Percentiles rank a stretch among this genome's conserved stretches.
phyloP scores from a whole-genome alignment of 2,329 filamentous ascomycete genomes.

The Aspergillus awamori region DNA sequence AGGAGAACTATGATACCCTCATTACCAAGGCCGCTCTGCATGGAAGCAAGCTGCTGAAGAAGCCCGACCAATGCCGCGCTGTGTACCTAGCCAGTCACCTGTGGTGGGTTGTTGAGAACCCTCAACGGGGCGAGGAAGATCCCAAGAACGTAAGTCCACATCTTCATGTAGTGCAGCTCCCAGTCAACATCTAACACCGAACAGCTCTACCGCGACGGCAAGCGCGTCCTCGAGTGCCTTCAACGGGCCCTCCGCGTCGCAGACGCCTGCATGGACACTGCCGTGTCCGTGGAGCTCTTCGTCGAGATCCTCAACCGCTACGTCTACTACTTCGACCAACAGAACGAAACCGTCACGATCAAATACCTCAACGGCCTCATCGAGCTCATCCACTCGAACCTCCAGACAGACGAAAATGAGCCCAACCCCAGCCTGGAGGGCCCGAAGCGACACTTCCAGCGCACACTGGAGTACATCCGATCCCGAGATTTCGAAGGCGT shows the following conservation, averaged over 20 bases:
- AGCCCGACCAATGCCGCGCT: constrained; percentile 95
- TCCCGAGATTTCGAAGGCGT: constrained; percentile 92
- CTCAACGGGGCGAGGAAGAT: constrained; percentile 76
- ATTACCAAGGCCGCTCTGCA: constrained; percentile 98
- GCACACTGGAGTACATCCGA: constrained; percentile 91
- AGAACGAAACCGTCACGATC: constrained; percentile 96
- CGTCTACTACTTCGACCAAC: constrained; percentile 98
- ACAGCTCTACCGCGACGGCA: constrained; percentile 93
- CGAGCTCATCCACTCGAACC: constrained; percentile 95
- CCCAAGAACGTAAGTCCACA: constrained; percentile 68
- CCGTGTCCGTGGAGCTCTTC: constrained; percentile 95
- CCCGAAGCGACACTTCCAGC: constrained; percentile 89
- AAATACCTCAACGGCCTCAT: constrained; percentile 98
- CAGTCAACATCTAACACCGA: background rate
- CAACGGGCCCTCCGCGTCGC: constrained; percentile 94
- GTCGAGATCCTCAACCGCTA: constrained; percentile 98
- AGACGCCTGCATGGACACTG: constrained; percentile 98
- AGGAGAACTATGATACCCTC: constrained; percentile 97
- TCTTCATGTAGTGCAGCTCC: background rate
- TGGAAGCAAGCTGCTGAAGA: constrained; percentile 93
- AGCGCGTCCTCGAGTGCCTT: constrained; percentile 92
- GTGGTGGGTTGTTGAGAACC: constrained; percentile 93
- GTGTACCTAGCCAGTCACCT: constrained; percentile 96
- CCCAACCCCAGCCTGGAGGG: constrained; percentile 77
- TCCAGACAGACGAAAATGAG: constrained; percentile 73